phyloP scores from a whole-genome alignment of 2,329 filamentous ascomycete genomes.

The Botrytis medusae region DNA sequence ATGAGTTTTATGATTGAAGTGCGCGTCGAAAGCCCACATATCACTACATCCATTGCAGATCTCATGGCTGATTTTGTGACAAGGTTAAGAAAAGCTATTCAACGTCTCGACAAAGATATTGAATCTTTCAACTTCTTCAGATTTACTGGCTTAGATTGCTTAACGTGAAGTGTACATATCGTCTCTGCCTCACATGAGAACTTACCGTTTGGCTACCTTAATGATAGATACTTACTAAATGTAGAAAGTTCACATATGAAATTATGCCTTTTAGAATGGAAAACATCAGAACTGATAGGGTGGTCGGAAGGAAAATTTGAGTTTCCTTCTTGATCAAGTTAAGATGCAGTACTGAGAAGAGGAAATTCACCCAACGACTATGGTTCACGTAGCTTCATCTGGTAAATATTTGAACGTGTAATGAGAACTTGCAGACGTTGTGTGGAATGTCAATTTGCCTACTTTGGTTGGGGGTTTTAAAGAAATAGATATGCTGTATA shows the following conservation, averaged over 20 bases:
- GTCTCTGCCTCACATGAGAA: background rate
- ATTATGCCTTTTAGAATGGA: background rate
- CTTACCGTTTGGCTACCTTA: background rate
- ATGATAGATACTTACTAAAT: background rate
- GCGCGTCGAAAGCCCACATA: too few species aligned
- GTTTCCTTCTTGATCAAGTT: background rate
- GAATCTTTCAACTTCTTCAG: rapidly evolving
- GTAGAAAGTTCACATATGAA: background rate
- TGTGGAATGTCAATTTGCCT: background rate
- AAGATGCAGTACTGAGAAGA: background rate
- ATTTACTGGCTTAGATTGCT: background rate
- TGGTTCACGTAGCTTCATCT: background rate
- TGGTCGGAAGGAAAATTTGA: background rate
- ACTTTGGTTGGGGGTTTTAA: background rate
- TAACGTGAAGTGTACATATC: too few species aligned
- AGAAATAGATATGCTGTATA: background rate
- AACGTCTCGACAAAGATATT: background rate
- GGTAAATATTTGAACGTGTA: background rate
- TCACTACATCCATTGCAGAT: background rate
- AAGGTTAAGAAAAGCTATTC: background rate
- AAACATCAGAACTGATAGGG: background rate
- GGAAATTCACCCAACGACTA: background rate
- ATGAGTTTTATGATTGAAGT: too few species aligned
- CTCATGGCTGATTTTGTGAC: background rate
- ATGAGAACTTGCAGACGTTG: background rate